Base-by-base conservation (phyloP, 768 basidiomycete species). In the Zangia roseola region DNA sequence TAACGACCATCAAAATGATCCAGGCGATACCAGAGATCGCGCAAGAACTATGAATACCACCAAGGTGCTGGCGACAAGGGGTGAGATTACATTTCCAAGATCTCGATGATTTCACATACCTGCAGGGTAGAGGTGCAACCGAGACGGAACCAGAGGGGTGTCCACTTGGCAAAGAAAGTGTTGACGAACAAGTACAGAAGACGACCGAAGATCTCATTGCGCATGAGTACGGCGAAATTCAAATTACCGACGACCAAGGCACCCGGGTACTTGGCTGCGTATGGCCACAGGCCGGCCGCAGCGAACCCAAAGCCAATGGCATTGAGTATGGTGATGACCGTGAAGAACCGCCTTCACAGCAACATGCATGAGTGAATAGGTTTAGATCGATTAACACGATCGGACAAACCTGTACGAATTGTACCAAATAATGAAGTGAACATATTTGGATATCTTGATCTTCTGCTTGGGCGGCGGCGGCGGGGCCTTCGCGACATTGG, bases 141-240 rank as follows among this genome's bases (percentile, higher is more conserved):
- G 17, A 88, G 72, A 49, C 87, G 77, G 69, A 76, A 88, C 77
- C 76, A 80, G 25, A 89, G 71, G 19, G 87, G 87, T 2, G 87
- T 68, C 87, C 87, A 88, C 82, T 87, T 91, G n/a, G 86, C 85
- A 53, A 92, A 90, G 24, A 77, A 66, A 0, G 81, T 86, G 62
- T 88, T 91, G 53, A 88, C 76, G 19, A 83, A 57, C 39, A 83
- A 66, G 62, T 91, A 92, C 13, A 92, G 60, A 30, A 82, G 65
- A n/a, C 90, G 84, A 10, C 88, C 86, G 54, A 91, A 91, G 2
- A 90, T 71, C 56, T 92, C 90, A 58, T 92, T 92, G 19, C 90
- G 77, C 74, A 88, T 80, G 19, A 92, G 74, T 47, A 91, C 82
- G 6, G 88, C 81, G 21, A 79, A 69, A 55, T 83, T 79, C 40